Evolutionary conservation across 768 basidiomycete genomes (phyloP).

Genomic region (Russula dissimulans): DNA sequence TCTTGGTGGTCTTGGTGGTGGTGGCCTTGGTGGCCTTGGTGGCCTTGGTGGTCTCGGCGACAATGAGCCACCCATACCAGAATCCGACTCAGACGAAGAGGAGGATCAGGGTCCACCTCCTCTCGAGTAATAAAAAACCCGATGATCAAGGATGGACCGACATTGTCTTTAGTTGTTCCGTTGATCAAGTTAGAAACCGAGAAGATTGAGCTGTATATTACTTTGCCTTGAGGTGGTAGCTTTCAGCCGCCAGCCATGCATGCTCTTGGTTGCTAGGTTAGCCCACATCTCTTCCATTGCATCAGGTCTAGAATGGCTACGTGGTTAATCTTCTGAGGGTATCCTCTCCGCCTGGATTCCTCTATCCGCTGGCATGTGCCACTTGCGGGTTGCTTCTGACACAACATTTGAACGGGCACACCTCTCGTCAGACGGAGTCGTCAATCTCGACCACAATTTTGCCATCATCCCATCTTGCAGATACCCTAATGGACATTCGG

Average conservation of each 20-base stretch:
- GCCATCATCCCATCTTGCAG: conserved; percentile 35
- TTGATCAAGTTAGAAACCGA: neutral
- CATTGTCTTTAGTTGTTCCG: neutral
- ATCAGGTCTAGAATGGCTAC: neutral
- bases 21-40: conserved; percentile 16
- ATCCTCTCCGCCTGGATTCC: neutral
- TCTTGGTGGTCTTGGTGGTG: conserved; percentile 18
- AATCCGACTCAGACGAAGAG: conserved; percentile 33
- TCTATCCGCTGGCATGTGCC: neutral
- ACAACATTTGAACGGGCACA: neutral
- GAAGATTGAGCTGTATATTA: neutral
- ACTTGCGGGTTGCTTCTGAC: neutral
- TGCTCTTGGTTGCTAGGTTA: neutral
- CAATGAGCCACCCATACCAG: neutral
- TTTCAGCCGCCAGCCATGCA: neutral
- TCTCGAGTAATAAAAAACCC: conserved; percentile 38
- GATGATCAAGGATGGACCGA: neutral
- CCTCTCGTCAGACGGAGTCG: conserved; percentile 21
- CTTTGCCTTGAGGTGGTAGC: neutral
- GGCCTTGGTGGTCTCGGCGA: conserved; percentile 18
- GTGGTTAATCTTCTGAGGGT: neutral
- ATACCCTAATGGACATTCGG: conserved; percentile 29
- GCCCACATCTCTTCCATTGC: neutral
- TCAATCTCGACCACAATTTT: conserved; percentile 41
- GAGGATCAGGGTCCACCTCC: conserved; percentile 55